phyloP scores from a whole-genome alignment of 768 basidiomycete species.

The Tricholoma sp. region DNA sequence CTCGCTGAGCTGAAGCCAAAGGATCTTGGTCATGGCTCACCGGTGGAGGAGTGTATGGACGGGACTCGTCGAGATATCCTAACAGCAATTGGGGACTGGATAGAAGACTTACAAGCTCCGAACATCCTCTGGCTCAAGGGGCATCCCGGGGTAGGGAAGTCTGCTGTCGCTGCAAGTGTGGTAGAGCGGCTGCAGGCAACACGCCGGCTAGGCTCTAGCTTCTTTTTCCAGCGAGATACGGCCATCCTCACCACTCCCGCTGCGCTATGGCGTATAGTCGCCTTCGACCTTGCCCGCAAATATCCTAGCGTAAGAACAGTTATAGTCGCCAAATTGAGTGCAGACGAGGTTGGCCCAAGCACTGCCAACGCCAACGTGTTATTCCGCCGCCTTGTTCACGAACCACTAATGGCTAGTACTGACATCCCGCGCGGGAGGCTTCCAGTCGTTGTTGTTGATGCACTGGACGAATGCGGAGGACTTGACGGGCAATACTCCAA shows the following conservation, averaged over 20 bases:
- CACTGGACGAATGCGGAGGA: constrained; percentile 20
- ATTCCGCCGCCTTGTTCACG: not conserved
- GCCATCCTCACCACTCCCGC: constrained; percentile 11
- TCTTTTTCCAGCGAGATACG: constrained; percentile 10
- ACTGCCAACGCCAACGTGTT: not conserved
- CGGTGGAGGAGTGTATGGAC: constrained; percentile 4
- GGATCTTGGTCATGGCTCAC: not conserved
- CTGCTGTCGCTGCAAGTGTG: constrained; percentile 14
- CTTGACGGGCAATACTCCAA: not conserved
- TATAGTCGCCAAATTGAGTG: not conserved
- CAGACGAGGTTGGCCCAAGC: not conserved
- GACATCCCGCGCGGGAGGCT: not conserved
- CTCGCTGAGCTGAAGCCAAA: constrained; percentile 11
- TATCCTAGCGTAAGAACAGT: not conserved
- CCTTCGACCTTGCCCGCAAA: not conserved
- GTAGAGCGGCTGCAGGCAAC: constrained; percentile 1
- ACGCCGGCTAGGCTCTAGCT: constrained; percentile 9
- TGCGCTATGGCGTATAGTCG: not conserved
- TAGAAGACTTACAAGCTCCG: constrained; percentile 9
- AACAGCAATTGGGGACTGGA: not conserved
- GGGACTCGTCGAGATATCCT: constrained; percentile 9
- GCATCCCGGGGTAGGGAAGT: constrained; percentile 20
- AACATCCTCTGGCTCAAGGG: constrained; percentile 21
- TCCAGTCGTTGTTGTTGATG: constrained; percentile 21
- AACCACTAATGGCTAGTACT: not conserved